phyloP scores from a whole-genome alignment of 1,284 basidiomycete species.

The Marasmius fiardii region DNA sequence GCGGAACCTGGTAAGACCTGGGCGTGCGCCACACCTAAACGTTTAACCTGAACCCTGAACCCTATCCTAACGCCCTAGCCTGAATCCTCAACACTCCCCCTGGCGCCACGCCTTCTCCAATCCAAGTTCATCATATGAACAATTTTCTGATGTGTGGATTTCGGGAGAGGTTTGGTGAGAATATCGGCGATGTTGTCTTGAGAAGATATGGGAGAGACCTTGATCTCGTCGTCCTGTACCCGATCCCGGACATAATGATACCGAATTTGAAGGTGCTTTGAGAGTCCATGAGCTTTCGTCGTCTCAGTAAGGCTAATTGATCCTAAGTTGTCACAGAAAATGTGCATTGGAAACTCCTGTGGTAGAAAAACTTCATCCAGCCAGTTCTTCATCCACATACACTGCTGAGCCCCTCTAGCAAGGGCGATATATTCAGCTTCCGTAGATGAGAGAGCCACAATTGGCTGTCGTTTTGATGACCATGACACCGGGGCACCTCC shows the following conservation, averaged over 20 bases:
- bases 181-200: not conserved
- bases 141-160: not conserved
- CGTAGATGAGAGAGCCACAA: not conserved
- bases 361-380: not conserved
- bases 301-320: conserved; percentile 10
- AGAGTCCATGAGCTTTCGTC: conserved; percentile 1
- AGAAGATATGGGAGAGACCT: not conserved
- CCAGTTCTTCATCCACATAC: not conserved
- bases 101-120: too few species aligned
- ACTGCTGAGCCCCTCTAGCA: not conserved
- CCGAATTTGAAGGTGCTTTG: too few species aligned
- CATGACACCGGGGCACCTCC: conserved; percentile 11
- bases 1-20: too few species aligned
- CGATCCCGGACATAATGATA: not conserved
- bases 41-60: too few species aligned
- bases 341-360: not conserved
- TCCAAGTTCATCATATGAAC: not conserved
- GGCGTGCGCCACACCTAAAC: too few species aligned
- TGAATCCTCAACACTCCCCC: too few species aligned
- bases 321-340: conserved; percentile 8
- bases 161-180: not conserved
- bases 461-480: conserved; percentile 12
- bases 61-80: too few species aligned
- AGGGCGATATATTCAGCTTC: not conserved
- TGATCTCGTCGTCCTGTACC: not conserved